Conservation (phyloP, 768 basidiomycete species). For the Tricholoma terreum region DNA sequence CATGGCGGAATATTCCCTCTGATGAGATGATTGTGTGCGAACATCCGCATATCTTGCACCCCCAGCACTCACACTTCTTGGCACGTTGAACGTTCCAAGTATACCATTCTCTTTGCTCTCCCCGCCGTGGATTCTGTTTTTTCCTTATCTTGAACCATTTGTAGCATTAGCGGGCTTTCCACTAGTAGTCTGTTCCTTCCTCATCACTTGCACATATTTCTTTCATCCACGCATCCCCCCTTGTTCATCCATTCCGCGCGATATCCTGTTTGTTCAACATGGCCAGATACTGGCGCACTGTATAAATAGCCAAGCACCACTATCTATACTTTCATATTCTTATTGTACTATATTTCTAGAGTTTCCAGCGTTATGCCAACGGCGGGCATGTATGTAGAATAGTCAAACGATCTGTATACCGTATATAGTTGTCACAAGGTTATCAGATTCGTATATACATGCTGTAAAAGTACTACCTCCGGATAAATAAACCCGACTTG, state of each 20-base stretch:
- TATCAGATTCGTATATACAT: no score
- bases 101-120: neutral
- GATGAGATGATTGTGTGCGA: slow-evolving; percentile 4
- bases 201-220: neutral
- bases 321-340: slow-evolving; percentile 12
- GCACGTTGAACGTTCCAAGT: neutral
- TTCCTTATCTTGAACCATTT: slow-evolving; percentile 1
- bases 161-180: slow-evolving; percentile 28
- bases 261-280: slow-evolving; percentile 11
- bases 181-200: slow-evolving; percentile 12
- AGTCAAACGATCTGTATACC: slow-evolving; percentile 11
- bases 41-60: neutral
- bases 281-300: slow-evolving; percentile 9
- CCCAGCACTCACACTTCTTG: neutral
- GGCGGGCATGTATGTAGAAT: slow-evolving; percentile 14
- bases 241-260: neutral
- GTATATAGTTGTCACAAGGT: no score
- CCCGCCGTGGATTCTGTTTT: neutral
- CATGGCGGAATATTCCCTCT: slow-evolving; percentile 33
- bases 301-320: slow-evolving; percentile 8
- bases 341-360: slow-evolving; percentile 19
- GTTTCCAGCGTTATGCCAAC: slow-evolving; percentile 1
- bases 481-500: neutral
- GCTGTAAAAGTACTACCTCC: neutral
- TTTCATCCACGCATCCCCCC: neutral